Evolutionary conservation across 129 eudicot genomes (phyloP).

Genomic region (sunflower (Helianthus annuus)): HanXRQr2.0-SUNRISE NC_035436.2:47215391-47215890

Average conservation of each 20-base stretch:
- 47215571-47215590: neutral
- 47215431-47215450: neutral
- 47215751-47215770: slow-evolving; percentile 80
- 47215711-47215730: neutral
- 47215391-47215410: neutral
- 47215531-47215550: neutral
- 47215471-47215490: neutral
- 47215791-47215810: slow-evolving; percentile 78
- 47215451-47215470: neutral
- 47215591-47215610: neutral
- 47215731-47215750: neutral
- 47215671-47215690: neutral
- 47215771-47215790: slow-evolving; percentile 70
- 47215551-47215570: neutral
- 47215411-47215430: neutral
- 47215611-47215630: neutral
- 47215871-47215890: slow-evolving; percentile 27
- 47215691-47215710: neutral
- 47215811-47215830: slow-evolving; percentile 82
- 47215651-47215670: neutral
- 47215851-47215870: slow-evolving; percentile 33
- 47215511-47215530: neutral
- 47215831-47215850: slow-evolving; percentile 71
- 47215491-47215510: neutral
- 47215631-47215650: neutral